Percentiles rank a stretch among this genome's conserved stretches.
Conservation (phyloP, 1,284 basidiomycete genomes). For the Retiboletus flavoniger region DNA sequence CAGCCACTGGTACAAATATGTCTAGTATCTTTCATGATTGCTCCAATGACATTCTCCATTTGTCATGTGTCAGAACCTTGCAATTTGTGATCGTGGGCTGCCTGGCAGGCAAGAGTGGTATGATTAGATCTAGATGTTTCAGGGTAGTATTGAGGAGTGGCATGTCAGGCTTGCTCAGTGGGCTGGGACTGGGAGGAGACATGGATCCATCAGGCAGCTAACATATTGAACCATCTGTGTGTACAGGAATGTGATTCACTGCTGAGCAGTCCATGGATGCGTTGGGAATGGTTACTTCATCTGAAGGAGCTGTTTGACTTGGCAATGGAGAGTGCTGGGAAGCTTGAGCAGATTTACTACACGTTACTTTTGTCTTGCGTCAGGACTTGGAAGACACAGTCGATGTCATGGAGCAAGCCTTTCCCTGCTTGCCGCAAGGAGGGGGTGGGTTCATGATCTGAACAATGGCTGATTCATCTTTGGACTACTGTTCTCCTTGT, state of each 20-base stretch:
- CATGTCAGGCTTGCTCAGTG: neutral
- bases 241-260: neutral
- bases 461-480: slow-evolving; percentile 11
- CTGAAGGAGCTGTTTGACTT: neutral
- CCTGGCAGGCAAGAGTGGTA: slow-evolving; percentile 16
- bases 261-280: neutral
- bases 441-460: slow-evolving; percentile 4
- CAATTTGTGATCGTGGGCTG: slow-evolving; percentile 11
- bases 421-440: slow-evolving; percentile 22
- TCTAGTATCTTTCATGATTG: slow-evolving; percentile 41
- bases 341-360: slow-evolving; percentile 22
- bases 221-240: neutral
- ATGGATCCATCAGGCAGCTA: neutral
- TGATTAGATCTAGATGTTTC: slow-evolving; percentile 8
- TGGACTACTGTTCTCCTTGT: slow-evolving; percentile 14
- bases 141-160: neutral
- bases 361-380: slow-evolving; percentile 23
- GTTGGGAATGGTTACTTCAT: neutral
- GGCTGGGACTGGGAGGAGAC: neutral
- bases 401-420: slow-evolving; percentile 14
- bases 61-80: slow-evolving; percentile 54
- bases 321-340: slow-evolving; percentile 23
- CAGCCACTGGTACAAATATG: too few relatives aligned
- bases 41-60: slow-evolving; percentile 70
- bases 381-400: slow-evolving; percentile 19